Percentiles rank a stretch among this genome's conserved stretches.
Evolutionary conservation across 108 stramenopile species (phyloP).

Genomic region (Cylindrotheca closterium): DNA sequence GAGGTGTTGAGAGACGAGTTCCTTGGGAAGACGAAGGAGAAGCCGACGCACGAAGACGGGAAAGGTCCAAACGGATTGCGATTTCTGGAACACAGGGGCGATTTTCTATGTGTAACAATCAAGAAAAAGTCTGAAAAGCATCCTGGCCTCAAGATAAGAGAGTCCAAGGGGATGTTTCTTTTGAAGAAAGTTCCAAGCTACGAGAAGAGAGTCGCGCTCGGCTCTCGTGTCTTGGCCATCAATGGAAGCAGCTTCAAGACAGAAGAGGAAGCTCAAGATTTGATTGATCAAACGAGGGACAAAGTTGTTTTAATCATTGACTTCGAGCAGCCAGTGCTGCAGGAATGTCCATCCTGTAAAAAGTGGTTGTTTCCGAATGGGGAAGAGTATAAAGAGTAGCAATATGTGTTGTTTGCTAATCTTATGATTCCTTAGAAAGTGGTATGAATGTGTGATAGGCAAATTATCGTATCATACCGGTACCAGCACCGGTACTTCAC

Average conservation of each 20-base stretch:
- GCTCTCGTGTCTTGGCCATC: slow-evolving; percentile 24
- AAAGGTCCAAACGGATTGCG: not conserved
- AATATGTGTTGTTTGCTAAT: no score
- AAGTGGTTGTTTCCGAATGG: not conserved
- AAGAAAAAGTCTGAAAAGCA: slow-evolving; percentile 10
- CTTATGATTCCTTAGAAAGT: no score
- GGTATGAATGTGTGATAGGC: no score
- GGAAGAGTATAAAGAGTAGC: slow-evolving; percentile 1
- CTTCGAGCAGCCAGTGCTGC: not conserved
- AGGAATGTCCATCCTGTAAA: slow-evolving; percentile 14
- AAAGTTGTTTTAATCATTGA: slow-evolving; percentile 8
- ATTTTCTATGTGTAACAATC: slow-evolving; percentile 13
- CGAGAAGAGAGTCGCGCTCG: slow-evolving; percentile 13
- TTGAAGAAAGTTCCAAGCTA: slow-evolving; percentile 9
- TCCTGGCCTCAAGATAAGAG: slow-evolving; percentile 5
- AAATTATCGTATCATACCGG: no score
- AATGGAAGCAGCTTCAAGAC: slow-evolving; percentile 14
- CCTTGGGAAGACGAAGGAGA: not conserved
- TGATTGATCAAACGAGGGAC: slow-evolving; percentile 12
- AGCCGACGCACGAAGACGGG: not conserved
- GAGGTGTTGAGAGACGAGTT: not conserved
- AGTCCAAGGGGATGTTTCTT: slow-evolving; percentile 16
- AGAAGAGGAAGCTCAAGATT: slow-evolving; percentile 10
- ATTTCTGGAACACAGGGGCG: slow-evolving; percentile 1
- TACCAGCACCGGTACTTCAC: no score